A percentile compares a stretch with the other conserved stretches of the same genome.
Conservation (phyloP, 2,329 filamentous ascomycete genomes). For the Claviceps quebecensis region DNA sequence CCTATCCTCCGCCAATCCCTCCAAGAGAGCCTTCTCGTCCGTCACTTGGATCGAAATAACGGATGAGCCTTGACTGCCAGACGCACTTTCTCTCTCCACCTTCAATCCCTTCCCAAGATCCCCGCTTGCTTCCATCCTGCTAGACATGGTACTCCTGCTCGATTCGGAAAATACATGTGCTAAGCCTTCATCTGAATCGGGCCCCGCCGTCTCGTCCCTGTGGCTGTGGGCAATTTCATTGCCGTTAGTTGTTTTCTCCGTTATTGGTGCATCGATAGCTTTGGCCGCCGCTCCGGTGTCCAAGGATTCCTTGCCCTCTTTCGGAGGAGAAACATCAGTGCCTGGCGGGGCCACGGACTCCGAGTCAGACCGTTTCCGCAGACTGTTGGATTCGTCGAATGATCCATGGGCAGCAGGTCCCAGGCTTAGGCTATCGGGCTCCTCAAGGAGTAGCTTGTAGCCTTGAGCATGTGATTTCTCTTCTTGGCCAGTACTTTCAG, state of each 20-base stretch:
- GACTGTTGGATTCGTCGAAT: constrained; percentile 16
- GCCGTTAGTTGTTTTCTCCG: constrained; percentile 24
- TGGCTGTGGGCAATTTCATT: constrained; percentile 17
- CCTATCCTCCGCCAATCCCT: constrained; percentile 2
- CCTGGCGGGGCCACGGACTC: constrained; percentile 31
- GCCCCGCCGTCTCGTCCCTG: constrained; percentile 20
- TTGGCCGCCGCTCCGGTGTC: constrained; percentile 39
- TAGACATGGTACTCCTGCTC: constrained; percentile 23
- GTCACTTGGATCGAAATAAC: constrained; percentile 6
- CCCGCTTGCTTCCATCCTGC: constrained; percentile 6
- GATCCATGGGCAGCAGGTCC: constrained; percentile 31
- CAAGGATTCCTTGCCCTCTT: constrained; percentile 53
- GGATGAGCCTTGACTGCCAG: constrained; percentile 23
- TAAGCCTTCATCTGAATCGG: constrained; percentile 46
- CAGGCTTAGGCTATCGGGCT: constrained; percentile 35
- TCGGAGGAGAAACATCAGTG: constrained; percentile 32
- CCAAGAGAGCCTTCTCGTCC: neutral
- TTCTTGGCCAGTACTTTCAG: constrained; percentile 2
- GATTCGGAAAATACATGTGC: constrained; percentile 45
- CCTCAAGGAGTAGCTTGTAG: constrained; percentile 32
- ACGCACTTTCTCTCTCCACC: constrained; percentile 16
- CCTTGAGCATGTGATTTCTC: constrained; percentile 17
- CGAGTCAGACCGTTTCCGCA: constrained; percentile 34
- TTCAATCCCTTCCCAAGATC: constrained; percentile 14
- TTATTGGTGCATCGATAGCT: constrained; percentile 38